Base-by-base conservation (phyloP, 2,329 filamentous ascomycete genomes). In the Westerdykella ornata region DNA sequence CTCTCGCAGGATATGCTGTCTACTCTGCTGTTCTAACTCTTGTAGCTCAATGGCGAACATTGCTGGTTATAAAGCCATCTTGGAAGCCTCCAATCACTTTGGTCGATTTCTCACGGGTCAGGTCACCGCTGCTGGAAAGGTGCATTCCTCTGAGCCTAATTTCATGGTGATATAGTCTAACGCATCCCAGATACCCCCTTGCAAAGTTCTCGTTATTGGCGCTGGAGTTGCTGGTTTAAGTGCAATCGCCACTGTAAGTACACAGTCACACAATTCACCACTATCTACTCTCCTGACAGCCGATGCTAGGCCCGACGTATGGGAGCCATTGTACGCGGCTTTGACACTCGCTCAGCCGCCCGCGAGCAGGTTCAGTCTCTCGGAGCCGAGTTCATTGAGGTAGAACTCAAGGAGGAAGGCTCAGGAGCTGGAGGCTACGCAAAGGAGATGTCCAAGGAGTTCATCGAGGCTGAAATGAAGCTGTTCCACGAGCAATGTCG, bases 401-500 rank as follows among this genome's bases (percentile, higher is more conserved):
- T 94, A 16, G 83, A 87, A 12, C 73, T 94, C 16, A 65, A 90
- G 51, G 88, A 95, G 66, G 87, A 92, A 45, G 88, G 88, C 2
- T 81, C 84, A 11, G 88, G 87, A 2, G 81, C 84, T 7, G 88
- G 88, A 19, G 88, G 88, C 13, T 95, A 95, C 57, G 87, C 86
- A 39, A 94, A 94, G 59, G 86, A 89, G 59, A 94, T 94, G 88
- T 92, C 86, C 41, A 88, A 90, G 57, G 88, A 90, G 52, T 95
- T 94, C 57, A 88, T 92, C 62, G 86, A 88, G 46, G 88, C 88
- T 5, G 87, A 95, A 64, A 94, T 94, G 87, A 89, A 86, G 63
- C 74, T 95, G 0, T 95, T 95, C 68, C 81, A 85, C 61, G 84
- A 92, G 52, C 88, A 94, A 63, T 85, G 84, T 46, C 77, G 79